phyloP scores from a whole-genome alignment of 768 basidiomycete species.

The Collybia mongolica region DNA sequence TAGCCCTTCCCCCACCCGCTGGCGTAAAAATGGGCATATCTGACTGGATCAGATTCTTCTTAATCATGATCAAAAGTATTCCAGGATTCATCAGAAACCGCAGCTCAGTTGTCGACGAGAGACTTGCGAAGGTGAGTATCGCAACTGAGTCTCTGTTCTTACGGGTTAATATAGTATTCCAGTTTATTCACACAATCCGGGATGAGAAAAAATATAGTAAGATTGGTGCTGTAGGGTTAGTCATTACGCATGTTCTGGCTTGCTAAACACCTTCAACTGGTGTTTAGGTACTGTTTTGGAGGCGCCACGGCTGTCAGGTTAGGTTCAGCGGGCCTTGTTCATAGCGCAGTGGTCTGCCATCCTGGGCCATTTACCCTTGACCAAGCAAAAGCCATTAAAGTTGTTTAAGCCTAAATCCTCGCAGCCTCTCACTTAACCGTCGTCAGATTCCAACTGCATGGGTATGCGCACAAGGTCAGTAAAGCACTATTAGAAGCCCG shows the following conservation, averaged over 20 bases:
- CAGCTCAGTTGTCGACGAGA: conserved; percentile 27
- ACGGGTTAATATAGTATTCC: neutral
- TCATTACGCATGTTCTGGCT: neutral
- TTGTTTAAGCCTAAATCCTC: conserved; percentile 6
- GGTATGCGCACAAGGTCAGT: conserved; percentile 41
- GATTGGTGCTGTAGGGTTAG: conserved; percentile 43
- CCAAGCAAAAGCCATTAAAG: conserved; percentile 34
- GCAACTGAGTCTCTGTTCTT: neutral
- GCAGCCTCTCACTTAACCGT: neutral
- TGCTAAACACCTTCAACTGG: neutral
- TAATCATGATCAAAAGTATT: conserved; percentile 23
- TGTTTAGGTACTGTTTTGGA: conserved; percentile 46
- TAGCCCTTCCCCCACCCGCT: conserved; percentile 27
- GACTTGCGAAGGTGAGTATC: conserved; percentile 26
- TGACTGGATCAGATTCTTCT: conserved; percentile 25
- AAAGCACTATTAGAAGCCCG: neutral
- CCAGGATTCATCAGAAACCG: conserved; percentile 28
- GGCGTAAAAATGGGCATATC: conserved; percentile 28
- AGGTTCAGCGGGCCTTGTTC: conserved; percentile 30
- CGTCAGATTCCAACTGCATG: conserved; percentile 29
- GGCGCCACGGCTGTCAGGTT: conserved; percentile 36
- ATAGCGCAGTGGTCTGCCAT: conserved; percentile 41
- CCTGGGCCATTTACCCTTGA: conserved; percentile 32
- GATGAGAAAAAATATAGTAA: conserved; percentile 40
- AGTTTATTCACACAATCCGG: conserved; percentile 38